Evolutionary conservation across 108 stramenopile species (phyloP).

Genomic region (Ochromonas danica): DNA sequence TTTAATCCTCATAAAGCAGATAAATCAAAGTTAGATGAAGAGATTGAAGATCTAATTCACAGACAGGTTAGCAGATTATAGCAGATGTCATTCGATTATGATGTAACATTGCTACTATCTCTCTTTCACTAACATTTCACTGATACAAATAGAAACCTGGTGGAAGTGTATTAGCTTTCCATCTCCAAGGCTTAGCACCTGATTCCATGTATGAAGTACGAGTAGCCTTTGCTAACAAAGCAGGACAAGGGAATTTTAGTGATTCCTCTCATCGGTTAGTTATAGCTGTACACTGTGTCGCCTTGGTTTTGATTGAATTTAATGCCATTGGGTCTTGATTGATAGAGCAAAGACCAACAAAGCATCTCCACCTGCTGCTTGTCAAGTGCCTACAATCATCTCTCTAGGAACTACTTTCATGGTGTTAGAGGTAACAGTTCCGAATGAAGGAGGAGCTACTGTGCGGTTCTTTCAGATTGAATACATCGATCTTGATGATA

Average conservation of each 20-base stretch:
- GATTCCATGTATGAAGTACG: slow-evolving; percentile 13
- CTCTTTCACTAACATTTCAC: too few relatives aligned
- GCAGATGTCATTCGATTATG: too few relatives aligned
- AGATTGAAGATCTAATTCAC: not conserved
- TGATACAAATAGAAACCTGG: slow-evolving; percentile 9
- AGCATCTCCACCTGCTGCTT: not conserved
- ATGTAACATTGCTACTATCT: too few relatives aligned
- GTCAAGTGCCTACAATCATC: not conserved
- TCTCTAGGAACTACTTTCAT: not conserved
- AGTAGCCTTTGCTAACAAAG: not conserved
- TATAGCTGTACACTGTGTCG: not conserved
- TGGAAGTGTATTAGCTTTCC: not conserved
- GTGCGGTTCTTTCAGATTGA: not conserved
- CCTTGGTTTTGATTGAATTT: too few relatives aligned
- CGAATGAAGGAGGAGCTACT: not conserved
- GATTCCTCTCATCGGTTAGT: not conserved
- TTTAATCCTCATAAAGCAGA: not conserved
- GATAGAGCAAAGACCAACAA: slow-evolving; percentile 4
- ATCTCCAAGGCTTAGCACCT: not conserved
- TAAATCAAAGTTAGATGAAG: not conserved
- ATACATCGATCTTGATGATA: not conserved
- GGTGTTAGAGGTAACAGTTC: not conserved
- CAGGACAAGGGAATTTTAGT: not conserved
- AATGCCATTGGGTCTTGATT: not conserved
- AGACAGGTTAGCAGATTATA: not conserved